Base-by-base conservation (phyloP, 2,329 filamentous ascomycete genomes). In the Ustulina deusta region DNA sequence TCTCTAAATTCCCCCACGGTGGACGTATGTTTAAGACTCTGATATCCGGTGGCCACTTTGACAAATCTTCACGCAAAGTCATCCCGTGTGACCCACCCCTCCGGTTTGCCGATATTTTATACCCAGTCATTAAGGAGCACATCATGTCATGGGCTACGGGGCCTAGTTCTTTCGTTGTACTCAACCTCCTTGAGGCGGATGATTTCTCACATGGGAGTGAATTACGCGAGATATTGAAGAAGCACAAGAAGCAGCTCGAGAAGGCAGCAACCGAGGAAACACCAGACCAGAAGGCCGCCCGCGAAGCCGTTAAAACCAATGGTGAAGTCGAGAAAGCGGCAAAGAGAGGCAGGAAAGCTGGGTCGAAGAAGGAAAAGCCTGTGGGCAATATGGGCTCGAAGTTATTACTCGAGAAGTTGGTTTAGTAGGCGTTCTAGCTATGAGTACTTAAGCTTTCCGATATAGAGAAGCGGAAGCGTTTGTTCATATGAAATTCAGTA, bases 11-110 rank as follows among this genome's bases (percentile, higher is more conserved):
- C 42, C 77, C 89, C 0, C 85, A 85, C 73, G 91, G 89, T 46
- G 93, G 93, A 17, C 91, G 93, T 66, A 91, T 97, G 90, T 86
- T 98, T 75, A 97, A 97, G 83, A 91, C 91, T 0, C 87, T 99
- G 7, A 94, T 97, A 27, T 91, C 93, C 62, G 96, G 96, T 48
- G 96, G 97, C 29, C 90, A 89, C 65, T 99, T 92, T 77, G 93
- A 98, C 80, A 88, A 89, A 68, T 85, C 85, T 49, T 85, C 88
- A 1, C 93, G 93, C 80, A 89, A 85, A 63, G 81, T 96, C 51
- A 86, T 91, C 74, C 87, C 89, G 25, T 86, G 91, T 1, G 89
- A 94, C 56, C 93, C 94, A 17, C 86, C 92, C 7, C 84, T 98
- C 63, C 86, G 90, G 57, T 99, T 99, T 78, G 89, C 93, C 68